Percentiles rank a stretch among this genome's conserved stretches.
These are phyloP conservation scores for Nicotiana obtusifolia DNA, from an alignment of 257 asterid species.

Conservation along the genomic window DNA sequence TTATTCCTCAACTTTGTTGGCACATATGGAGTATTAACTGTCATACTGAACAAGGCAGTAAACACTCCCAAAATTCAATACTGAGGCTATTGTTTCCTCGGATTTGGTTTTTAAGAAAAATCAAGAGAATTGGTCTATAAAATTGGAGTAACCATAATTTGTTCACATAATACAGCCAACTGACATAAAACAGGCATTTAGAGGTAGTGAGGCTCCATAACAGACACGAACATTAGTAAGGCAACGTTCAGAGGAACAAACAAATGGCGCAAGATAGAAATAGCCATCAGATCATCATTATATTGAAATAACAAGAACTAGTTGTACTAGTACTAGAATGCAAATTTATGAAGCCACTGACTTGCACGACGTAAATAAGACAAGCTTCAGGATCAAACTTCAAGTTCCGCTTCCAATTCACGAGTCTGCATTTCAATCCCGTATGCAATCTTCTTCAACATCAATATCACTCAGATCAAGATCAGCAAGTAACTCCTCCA, in stretches of 20 bases:
- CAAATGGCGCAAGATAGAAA: neutral
- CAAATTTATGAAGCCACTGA: neutral
- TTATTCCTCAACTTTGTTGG: no score
- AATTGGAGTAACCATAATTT: no score
- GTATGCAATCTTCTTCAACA: conserved; percentile 20
- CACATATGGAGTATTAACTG: no score
- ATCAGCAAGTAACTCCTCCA: conserved; percentile 33
- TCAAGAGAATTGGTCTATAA: neutral
- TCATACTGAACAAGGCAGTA: no score
- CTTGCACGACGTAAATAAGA: neutral
- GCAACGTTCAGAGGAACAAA: neutral
- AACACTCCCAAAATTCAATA: no score
- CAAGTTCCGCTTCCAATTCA: neutral
- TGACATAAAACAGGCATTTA: neutral
- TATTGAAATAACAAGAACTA: neutral
- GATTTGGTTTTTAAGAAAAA: no score
- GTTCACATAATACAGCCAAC: neutral
- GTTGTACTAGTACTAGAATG: no score
- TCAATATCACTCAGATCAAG: conserved; percentile 23
- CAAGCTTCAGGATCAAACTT: neutral
- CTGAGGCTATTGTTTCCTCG: no score
- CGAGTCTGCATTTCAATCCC: conserved; percentile 10
- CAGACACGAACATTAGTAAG: neutral
- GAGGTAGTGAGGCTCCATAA: neutral
- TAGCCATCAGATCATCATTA: neutral